Evolutionary conservation across 2,329 filamentous ascomycete species (phyloP).

Genomic region (Aspergillus ochraceoroseus): DNA sequence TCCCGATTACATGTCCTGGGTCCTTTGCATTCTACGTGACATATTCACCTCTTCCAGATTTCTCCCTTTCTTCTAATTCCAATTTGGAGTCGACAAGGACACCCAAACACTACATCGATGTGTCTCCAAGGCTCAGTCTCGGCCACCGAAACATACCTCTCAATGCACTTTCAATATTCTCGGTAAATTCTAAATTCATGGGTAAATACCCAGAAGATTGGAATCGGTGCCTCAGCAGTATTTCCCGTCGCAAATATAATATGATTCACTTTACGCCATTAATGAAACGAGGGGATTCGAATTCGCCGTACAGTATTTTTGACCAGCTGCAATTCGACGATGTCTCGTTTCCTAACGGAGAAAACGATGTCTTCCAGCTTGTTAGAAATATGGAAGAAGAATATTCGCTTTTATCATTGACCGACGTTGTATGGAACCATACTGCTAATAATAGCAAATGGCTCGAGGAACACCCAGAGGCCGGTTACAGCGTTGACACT

Average conservation of each 20-base stretch:
- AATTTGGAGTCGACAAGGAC: conserved; percentile 61
- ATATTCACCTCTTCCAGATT: conserved; percentile 78
- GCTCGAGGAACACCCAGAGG: conserved; percentile 90
- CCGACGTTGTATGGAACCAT: conserved; percentile 97
- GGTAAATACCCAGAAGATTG: conserved; percentile 84
- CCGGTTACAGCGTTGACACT: conserved; percentile 88
- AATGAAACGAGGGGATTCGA: conserved; percentile 80
- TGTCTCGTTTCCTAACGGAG: conserved; percentile 73
- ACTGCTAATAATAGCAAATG: conserved; percentile 93
- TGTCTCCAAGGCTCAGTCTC: conserved; percentile 73
- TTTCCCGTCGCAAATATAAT: conserved; percentile 90
- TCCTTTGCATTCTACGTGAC: conserved; percentile 94
- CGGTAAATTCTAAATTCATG: conserved; percentile 96
- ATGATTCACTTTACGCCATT: conserved; percentile 98
- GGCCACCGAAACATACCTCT: conserved; percentile 71
- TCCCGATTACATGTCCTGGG: conserved; percentile 76
- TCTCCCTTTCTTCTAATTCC: conserved; percentile 55
- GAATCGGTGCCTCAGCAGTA: conserved; percentile 82
- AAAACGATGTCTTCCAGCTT: conserved; percentile 72
- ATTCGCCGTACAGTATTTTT: conserved; percentile 95
- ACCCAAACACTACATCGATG: conserved; percentile 83
- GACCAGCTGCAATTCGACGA: conserved; percentile 87
- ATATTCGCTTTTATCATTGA: conserved; percentile 78
- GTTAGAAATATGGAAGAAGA: conserved; percentile 77
- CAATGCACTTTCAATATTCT: conserved; percentile 85